Conservation (phyloP, 208 protist species). For the Leishmania aethiopica region DNA sequence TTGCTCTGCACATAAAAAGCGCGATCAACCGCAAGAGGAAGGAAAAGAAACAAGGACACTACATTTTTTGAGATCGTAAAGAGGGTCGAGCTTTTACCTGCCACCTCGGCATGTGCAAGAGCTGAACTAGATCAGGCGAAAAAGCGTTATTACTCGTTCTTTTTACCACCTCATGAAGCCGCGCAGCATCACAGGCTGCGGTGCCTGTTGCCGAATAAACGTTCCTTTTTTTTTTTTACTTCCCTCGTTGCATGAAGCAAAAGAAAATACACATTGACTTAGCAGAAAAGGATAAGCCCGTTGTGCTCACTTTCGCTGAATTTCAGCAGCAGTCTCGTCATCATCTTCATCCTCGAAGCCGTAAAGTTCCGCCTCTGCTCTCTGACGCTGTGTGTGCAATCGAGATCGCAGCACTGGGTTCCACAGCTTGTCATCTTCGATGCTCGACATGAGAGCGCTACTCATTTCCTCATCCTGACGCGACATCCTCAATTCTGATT, state of each 20-base stretch:
- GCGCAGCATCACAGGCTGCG: background rate
- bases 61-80: background rate
- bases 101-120: background rate
- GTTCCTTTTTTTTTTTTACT: background rate
- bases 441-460: conserved; percentile 88
- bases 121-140: background rate
- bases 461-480: conserved; percentile 84
- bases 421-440: conserved; percentile 92
- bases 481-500: conserved; percentile 76
- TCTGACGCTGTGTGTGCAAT: conserved; percentile 54
- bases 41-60: background rate
- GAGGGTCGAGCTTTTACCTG: background rate
- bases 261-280: background rate
- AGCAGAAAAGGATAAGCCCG: background rate
- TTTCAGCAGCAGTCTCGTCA: conserved; percentile 5
- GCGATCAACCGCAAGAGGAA: background rate
- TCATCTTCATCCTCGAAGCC: conserved; percentile 89
- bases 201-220: background rate
- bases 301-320: background rate
- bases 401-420: conserved; percentile 83
- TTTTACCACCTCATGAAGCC: background rate
- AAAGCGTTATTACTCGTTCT: background rate
- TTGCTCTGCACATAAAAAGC: background rate
- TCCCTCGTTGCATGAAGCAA: background rate
- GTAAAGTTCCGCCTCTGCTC: conserved; percentile 74